Evolutionary conservation across 441 rosid genomes (phyloP).

Genomic region (Francoa sonchifolia): DNA sequence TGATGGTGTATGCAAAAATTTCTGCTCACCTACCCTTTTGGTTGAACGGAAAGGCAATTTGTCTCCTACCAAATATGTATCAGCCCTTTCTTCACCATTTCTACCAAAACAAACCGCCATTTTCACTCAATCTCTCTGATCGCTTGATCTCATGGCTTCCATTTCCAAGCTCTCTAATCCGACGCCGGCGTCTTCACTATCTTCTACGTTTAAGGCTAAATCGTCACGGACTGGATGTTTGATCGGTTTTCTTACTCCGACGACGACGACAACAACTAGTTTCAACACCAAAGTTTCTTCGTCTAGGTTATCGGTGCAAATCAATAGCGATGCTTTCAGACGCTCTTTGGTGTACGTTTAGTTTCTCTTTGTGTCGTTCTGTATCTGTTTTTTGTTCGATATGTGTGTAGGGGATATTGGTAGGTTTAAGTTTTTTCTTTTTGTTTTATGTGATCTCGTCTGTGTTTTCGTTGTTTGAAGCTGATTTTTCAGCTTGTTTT

Average conservation of each 20-base stretch:
- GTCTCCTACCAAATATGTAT: no score
- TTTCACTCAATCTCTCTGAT: neutral
- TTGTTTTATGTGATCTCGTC: neutral
- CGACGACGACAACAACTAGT: constrained; percentile 6
- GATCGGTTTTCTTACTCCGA: constrained; percentile 17
- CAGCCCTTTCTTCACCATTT: no score
- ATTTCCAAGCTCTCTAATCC: constrained; percentile 58
- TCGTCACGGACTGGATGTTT: constrained; percentile 28
- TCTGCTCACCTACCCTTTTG: no score
- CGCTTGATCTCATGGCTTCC: constrained; percentile 44
- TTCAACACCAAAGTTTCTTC: constrained; percentile 28
- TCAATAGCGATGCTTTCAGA: constrained; percentile 12
- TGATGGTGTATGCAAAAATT: no score
- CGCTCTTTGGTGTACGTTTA: constrained; percentile 44
- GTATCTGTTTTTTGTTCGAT: constrained; percentile 7
- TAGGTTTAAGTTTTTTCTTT: neutral
- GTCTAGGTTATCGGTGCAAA: constrained; percentile 30
- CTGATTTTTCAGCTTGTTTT: neutral
- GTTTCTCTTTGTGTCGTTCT: constrained; percentile 1
- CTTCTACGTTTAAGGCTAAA: constrained; percentile 23
- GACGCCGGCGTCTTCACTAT: constrained; percentile 18
- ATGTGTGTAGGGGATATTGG: neutral
- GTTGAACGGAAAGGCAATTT: no score
- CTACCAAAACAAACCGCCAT: no score
- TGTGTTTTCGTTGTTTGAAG: neutral